Conservation (phyloP, 495 filamentous ascomycete species). For the Jackrogersella multiformis region DNA sequence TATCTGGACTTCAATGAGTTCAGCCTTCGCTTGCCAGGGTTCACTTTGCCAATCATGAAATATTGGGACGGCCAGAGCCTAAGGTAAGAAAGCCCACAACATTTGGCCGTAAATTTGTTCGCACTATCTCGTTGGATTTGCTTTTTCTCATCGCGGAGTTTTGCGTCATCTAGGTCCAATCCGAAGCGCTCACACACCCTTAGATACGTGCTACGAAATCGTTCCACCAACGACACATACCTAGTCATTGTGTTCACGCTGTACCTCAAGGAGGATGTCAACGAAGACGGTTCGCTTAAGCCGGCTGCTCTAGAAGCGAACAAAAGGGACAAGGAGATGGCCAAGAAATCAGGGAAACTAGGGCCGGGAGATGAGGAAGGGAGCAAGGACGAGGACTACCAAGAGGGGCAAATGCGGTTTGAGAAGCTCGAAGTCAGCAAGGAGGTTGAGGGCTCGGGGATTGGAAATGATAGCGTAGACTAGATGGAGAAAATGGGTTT, state of each 20-base stretch:
- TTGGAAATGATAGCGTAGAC: slow-evolving; percentile 13
- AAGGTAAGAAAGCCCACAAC: slow-evolving; percentile 48
- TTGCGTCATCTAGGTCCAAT: slow-evolving; percentile 40
- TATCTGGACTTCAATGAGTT: slow-evolving; percentile 87
- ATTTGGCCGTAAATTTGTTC: not conserved
- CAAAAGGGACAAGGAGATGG: slow-evolving; percentile 10
- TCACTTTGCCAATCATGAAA: slow-evolving; percentile 75
- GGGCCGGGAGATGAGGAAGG: not conserved
- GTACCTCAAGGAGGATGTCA: slow-evolving; percentile 68
- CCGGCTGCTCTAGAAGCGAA: slow-evolving; percentile 47
- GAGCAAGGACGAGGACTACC: slow-evolving; percentile 20
- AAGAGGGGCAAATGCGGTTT: slow-evolving; percentile 18
- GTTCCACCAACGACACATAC: slow-evolving; percentile 71
- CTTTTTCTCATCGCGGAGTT: slow-evolving; percentile 16
- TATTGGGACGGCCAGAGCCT: slow-evolving; percentile 81
- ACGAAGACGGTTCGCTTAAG: slow-evolving; percentile 66
- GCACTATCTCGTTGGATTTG: slow-evolving; percentile 18
- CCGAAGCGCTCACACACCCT: slow-evolving; percentile 70
- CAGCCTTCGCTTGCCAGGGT: slow-evolving; percentile 81
- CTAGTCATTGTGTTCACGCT: slow-evolving; percentile 83
- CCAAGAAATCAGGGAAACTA: not conserved
- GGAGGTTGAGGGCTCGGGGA: not conserved
- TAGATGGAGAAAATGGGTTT: not conserved
- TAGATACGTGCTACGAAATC: slow-evolving; percentile 89
- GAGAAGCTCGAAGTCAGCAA: slow-evolving; percentile 16